Conservation (phyloP, 106 monocot genomes). For the Platanthera zijinensis region DNA sequence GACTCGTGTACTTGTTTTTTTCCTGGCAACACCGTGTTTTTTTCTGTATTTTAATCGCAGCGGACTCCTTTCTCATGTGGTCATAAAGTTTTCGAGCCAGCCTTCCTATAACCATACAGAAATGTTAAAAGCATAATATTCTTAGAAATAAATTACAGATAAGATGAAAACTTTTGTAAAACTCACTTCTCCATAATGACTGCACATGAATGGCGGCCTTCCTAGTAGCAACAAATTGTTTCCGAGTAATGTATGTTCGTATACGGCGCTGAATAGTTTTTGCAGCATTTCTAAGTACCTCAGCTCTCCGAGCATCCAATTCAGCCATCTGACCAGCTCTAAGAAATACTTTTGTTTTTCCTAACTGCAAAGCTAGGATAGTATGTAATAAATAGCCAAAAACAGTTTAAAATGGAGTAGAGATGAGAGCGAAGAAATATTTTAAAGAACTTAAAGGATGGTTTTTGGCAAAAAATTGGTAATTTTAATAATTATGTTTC, state of each 20-base stretch:
- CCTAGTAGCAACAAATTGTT: conserved; percentile 58
- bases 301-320: conserved; percentile 83
- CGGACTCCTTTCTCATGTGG: conserved; percentile 55
- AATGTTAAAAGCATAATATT: conserved; percentile 7
- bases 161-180: neutral
- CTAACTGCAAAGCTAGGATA: conserved; percentile 54
- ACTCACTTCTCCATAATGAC: conserved; percentile 75
- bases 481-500: neutral
- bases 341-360: conserved; percentile 92
- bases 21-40: conserved; percentile 48
- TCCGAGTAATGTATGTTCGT: conserved; percentile 73
- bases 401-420: neutral
- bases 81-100: conserved; percentile 73
- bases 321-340: conserved; percentile 99
- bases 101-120: conserved; percentile 48
- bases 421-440: neutral
- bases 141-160: neutral
- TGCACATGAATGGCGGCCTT: conserved; percentile 67
- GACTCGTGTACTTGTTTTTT: conserved; percentile 46
- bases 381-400: conserved; percentile 10
- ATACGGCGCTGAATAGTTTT: conserved; percentile 81
- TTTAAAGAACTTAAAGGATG: neutral
- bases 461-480: neutral
- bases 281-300: conserved; percentile 78
- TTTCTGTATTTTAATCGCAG: conserved; percentile 86